phyloP scores from a whole-genome alignment of 768 basidiomycete species.

The Goffeauzyma gilvescens region DNA sequence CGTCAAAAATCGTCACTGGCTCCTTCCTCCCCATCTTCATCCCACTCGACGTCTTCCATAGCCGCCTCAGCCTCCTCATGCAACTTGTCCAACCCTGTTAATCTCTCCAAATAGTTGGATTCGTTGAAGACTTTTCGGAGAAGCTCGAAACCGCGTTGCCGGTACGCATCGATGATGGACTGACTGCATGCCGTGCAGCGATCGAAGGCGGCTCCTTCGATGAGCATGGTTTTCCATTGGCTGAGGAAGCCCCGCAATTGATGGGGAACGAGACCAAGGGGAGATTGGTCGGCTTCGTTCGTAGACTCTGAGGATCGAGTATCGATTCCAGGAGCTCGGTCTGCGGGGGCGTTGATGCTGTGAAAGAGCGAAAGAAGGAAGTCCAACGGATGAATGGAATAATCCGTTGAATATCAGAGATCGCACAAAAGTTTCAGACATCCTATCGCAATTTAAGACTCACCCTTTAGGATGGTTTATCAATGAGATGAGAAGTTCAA shows the following conservation, averaged over 20 bases:
- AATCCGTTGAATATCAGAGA: too few relatives aligned
- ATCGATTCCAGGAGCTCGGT: constrained; percentile 28
- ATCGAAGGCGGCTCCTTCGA: constrained; percentile 70
- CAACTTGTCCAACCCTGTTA: constrained; percentile 63
- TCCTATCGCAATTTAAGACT: constrained; percentile 5
- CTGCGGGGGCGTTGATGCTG: constrained; percentile 51
- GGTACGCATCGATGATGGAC: constrained; percentile 62
- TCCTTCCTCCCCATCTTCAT: constrained; percentile 40
- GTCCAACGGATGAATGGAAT: too few relatives aligned
- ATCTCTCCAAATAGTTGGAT: constrained; percentile 46
- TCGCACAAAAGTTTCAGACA: background rate
- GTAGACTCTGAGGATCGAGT: constrained; percentile 20
- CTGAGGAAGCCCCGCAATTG: constrained; percentile 78
- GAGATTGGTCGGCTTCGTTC: constrained; percentile 29
- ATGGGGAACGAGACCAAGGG: constrained; percentile 74
- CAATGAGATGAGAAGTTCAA: constrained; percentile 73
- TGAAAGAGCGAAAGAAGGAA: too few relatives aligned
- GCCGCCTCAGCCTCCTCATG: constrained; percentile 54
- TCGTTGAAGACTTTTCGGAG: constrained; percentile 68
- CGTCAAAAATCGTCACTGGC: constrained; percentile 17
- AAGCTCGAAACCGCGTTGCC: constrained; percentile 59
- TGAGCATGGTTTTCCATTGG: constrained; percentile 63
- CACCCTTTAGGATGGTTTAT: constrained; percentile 80
- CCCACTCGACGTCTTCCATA: constrained; percentile 58
- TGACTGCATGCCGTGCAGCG: constrained; percentile 80